These are phyloP conservation scores for Dactylonectria estremocensis DNA, from an alignment of 2,329 filamentous ascomycete species.

Conservation along the genomic window DNA sequence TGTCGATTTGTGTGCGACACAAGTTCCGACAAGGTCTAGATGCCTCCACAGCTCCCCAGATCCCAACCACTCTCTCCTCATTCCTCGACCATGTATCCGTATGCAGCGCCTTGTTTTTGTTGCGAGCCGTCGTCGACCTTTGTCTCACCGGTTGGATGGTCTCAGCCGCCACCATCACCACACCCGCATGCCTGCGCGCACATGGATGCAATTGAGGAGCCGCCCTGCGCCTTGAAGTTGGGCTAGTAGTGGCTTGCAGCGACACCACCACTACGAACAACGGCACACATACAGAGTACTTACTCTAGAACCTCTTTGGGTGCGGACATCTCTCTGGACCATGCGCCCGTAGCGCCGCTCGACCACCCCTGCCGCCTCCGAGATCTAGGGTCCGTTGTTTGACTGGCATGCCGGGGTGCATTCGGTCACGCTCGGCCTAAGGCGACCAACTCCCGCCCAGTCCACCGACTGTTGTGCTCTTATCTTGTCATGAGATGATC, in stretches of 20 bases:
- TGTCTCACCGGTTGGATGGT: conserved; percentile 9
- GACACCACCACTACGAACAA: not conserved
- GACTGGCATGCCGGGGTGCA: conserved; percentile 3
- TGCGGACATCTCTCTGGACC: conserved; percentile 12
- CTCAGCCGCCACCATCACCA: not conserved
- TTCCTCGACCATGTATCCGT: not conserved
- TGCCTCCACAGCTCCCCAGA: conserved; percentile 5
- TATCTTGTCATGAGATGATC: not conserved
- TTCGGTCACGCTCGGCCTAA: conserved; percentile 5
- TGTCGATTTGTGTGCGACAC: not conserved
- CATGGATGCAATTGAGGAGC: not conserved
- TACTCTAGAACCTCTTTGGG: not conserved
- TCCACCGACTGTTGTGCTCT: conserved; percentile 13
- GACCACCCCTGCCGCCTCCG: not conserved
- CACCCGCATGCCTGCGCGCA: not conserved
- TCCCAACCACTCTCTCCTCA: not conserved
- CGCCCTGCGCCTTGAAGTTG: not conserved
- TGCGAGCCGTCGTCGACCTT: not conserved
- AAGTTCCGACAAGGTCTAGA: not conserved
- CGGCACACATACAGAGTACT: no score
- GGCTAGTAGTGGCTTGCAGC: not conserved
- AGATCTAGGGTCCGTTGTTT: conserved; percentile 13
- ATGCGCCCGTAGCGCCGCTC: conserved; percentile 11
- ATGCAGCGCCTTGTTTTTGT: not conserved
- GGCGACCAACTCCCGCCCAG: not conserved